Evolutionary conservation across 805 yeast species (phyloP).

Genomic region (Cyberlindnera saturnus): DNA sequence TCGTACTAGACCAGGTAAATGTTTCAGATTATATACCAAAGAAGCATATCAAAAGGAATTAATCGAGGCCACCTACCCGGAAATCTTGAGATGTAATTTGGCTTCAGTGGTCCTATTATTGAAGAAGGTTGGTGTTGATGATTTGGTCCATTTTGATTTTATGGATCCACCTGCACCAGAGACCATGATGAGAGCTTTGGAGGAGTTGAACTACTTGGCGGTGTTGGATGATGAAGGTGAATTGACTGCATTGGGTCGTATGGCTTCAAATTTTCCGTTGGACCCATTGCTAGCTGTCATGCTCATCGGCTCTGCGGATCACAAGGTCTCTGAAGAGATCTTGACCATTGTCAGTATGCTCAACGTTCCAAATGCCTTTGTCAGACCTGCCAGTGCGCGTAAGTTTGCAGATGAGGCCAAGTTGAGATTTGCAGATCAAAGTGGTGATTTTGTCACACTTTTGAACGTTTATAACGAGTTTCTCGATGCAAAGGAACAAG

Average conservation of each 20-base stretch:
- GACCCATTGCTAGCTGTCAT: conserved; percentile 95
- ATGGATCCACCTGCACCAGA: conserved; percentile 99
- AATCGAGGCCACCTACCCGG: conserved; percentile 94
- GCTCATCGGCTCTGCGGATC: conserved; percentile 82
- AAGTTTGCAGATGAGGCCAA: conserved; percentile 91
- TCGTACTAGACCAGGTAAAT: conserved; percentile 97
- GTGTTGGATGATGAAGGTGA: conserved; percentile 92
- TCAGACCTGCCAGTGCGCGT: conserved; percentile 83
- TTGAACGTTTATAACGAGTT: conserved; percentile 85
- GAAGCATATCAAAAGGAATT: conserved; percentile 93
- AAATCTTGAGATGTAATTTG: conserved; percentile 83
- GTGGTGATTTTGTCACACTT: conserved; percentile 91
- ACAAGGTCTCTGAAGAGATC: conserved; percentile 83
- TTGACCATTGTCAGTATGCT: conserved; percentile 83
- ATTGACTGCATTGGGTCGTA: conserved; percentile 80
- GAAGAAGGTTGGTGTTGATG: conserved; percentile 92
- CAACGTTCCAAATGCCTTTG: conserved; percentile 91
- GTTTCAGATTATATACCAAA: conserved; percentile 93
- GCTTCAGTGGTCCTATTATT: conserved; percentile 88
- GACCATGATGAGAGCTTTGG: conserved; percentile 98
- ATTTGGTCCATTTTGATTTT: conserved; percentile 94
- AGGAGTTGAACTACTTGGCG: conserved; percentile 83
- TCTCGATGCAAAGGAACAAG: conserved; percentile 64
- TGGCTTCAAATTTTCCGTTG: conserved; percentile 89
- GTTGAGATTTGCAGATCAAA: conserved; percentile 81